Conservation (phyloP, 306 rosid species). For the Medicago ruthenica region DNA sequence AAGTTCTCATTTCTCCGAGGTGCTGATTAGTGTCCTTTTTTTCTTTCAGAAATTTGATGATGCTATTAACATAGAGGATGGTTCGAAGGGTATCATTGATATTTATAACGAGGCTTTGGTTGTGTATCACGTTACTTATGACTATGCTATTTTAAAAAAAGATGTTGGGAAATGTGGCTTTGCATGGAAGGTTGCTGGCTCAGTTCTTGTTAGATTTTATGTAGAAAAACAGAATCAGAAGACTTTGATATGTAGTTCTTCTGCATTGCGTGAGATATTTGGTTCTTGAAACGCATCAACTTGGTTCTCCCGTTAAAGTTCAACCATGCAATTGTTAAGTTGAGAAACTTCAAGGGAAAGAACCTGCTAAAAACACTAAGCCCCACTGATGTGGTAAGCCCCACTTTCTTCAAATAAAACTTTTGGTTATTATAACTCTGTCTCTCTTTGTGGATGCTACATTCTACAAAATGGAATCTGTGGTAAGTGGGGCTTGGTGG, state of each 20-base stretch:
- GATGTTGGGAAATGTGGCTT: slow-evolving; percentile 41
- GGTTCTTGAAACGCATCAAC: slow-evolving; percentile 16
- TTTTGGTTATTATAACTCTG: too few relatives aligned
- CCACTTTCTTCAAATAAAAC: too few relatives aligned
- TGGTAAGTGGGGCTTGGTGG: too few relatives aligned
- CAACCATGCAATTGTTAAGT: too few relatives aligned
- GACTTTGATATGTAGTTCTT: slow-evolving; percentile 32
- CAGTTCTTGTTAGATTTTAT: slow-evolving; percentile 50
- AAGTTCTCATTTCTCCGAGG: slow-evolving; percentile 8
- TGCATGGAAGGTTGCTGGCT: slow-evolving; percentile 75
- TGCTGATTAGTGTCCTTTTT: slow-evolving; percentile 6
- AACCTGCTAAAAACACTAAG: too few relatives aligned
- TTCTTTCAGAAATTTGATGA: slow-evolving; percentile 56
- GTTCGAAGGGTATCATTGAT: slow-evolving; percentile 49
- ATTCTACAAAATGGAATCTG: too few relatives aligned
- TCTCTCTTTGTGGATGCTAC: too few relatives aligned
- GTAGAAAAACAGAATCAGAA: slow-evolving; percentile 41
- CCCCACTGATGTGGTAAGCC: too few relatives aligned
- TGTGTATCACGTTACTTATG: slow-evolving; percentile 57
- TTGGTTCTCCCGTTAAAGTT: too few relatives aligned
- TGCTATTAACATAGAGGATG: slow-evolving; percentile 51
- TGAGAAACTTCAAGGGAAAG: too few relatives aligned
- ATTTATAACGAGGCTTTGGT: slow-evolving; percentile 64
- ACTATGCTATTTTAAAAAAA: slow-evolving; percentile 37
- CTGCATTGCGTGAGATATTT: slow-evolving; percentile 58